Evolutionary conservation across 306 rosid genomes (phyloP).

Genomic region (Benincasa hispida): DNA sequence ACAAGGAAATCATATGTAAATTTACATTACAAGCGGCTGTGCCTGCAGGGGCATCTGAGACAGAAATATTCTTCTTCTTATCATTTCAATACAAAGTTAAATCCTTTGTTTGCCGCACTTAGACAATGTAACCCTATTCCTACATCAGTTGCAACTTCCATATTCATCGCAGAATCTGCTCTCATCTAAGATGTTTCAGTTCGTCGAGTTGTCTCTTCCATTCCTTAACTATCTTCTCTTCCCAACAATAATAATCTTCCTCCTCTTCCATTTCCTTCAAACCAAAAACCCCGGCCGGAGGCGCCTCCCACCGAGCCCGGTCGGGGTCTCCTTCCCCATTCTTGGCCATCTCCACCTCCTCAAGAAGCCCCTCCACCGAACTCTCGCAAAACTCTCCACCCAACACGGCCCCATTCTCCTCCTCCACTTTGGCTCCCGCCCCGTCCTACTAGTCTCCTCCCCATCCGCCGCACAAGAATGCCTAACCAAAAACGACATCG

Average conservation of each 20-base stretch:
- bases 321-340: constrained; percentile 5
- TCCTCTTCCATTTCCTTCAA: neutral
- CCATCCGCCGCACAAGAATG: constrained; percentile 15
- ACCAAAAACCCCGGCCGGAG: neutral
- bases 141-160: no score
- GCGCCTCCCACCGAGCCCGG: constrained; percentile 24
- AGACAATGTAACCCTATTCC: no score
- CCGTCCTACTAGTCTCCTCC: constrained; percentile 12
- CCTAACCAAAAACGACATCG: constrained; percentile 3
- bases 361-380: constrained; percentile 17
- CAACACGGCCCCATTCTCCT: constrained; percentile 18
- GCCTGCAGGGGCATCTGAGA: neutral
- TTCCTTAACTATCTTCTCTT: neutral
- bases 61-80: neutral
- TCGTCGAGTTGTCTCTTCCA: no score
- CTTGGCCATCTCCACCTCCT: constrained; percentile 32
- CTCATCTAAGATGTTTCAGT: no score
- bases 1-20: neutral
- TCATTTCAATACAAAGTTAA: neutral
- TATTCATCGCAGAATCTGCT: no score
- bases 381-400: constrained; percentile 16
- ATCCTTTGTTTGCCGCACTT: neutral
- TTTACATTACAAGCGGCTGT: neutral
- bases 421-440: constrained; percentile 22
- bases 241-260: neutral